A percentile compares a stretch with the other conserved stretches of the same genome.
Evolutionary conservation across 2,329 filamentous ascomycete genomes (phyloP).

Genomic region (Hypoxylon sp.): DNA sequence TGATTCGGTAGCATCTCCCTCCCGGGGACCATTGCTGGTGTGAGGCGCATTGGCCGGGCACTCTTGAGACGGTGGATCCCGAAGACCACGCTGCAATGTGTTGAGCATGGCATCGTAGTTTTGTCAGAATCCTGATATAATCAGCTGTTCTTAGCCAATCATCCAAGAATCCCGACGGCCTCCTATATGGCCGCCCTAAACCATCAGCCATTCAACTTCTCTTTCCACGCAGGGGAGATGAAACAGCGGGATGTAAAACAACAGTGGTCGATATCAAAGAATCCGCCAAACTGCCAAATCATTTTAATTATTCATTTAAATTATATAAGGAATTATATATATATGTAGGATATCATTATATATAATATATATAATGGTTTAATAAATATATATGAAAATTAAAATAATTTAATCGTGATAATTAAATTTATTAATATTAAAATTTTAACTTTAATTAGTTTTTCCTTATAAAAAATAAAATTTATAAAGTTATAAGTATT

Average conservation of each 20-base stretch:
- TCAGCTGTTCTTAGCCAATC: not conserved
- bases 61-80: constrained; percentile 27
- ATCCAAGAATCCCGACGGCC: constrained; percentile 13
- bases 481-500: too few species aligned
- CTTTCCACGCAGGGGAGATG: constrained; percentile 6
- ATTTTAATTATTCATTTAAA: too few species aligned
- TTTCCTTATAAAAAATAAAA: too few species aligned
- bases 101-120: constrained; percentile 9
- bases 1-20: constrained; percentile 8
- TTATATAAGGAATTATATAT: too few species aligned
- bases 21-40: constrained; percentile 8
- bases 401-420: too few species aligned
- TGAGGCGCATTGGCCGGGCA: constrained; percentile 29
- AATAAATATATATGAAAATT: too few species aligned
- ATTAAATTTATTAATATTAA: too few species aligned
- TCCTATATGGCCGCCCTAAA: constrained; percentile 8
- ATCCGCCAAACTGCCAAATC: too few species aligned
- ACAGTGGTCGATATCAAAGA: too few species aligned
- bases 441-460: too few species aligned
- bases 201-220: constrained; percentile 7
- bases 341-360: too few species aligned
- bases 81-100: constrained; percentile 22
- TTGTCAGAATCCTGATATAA: constrained; percentile 13
- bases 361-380: too few species aligned
- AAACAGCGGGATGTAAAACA: constrained; percentile 15